These are phyloP conservation scores for Cyclotella kingstonii DNA, from an alignment of 108 stramenopile species.

Conservation along the genomic window DNA sequence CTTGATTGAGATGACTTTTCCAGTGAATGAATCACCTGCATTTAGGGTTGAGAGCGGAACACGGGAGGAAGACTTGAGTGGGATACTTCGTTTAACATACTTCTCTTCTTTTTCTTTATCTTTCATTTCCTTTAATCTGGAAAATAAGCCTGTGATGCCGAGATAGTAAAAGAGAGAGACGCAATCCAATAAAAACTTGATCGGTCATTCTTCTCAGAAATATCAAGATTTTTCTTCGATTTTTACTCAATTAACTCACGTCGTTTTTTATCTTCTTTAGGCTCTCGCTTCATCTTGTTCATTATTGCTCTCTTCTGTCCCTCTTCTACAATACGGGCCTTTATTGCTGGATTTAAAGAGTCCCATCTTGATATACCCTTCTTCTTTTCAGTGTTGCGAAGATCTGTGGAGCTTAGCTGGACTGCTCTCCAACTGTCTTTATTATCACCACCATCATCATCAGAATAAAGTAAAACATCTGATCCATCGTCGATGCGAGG, in stretches of 20 bases:
- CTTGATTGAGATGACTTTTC: conserved; percentile 77
- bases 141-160: conserved; percentile 14
- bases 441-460: conserved; percentile 30
- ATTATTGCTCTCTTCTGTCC: conserved; percentile 71
- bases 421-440: conserved; percentile 5
- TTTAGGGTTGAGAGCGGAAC: conserved; percentile 44
- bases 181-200: conserved; percentile 21
- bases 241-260: conserved; percentile 41
- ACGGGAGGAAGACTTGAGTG: conserved; percentile 45
- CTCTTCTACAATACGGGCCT: conserved; percentile 57
- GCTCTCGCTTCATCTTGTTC: conserved; percentile 78
- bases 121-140: conserved; percentile 52
- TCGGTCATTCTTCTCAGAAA: too few relatives aligned
- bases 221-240: background rate
- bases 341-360: conserved; percentile 63
- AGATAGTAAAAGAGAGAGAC: conserved; percentile 32
- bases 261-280: conserved; percentile 60
- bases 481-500: conserved; percentile 41
- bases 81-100: conserved; percentile 54
- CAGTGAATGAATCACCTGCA: conserved; percentile 57
- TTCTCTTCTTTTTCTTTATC: conserved; percentile 51
- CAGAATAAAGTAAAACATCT: conserved; percentile 44
- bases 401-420: background rate
- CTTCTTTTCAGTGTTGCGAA: conserved; percentile 11
- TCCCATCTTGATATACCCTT: conserved; percentile 52